Evolutionary conservation across 1,284 basidiomycete species (phyloP).

Genomic region (Schizopora paradoxa): DNA sequence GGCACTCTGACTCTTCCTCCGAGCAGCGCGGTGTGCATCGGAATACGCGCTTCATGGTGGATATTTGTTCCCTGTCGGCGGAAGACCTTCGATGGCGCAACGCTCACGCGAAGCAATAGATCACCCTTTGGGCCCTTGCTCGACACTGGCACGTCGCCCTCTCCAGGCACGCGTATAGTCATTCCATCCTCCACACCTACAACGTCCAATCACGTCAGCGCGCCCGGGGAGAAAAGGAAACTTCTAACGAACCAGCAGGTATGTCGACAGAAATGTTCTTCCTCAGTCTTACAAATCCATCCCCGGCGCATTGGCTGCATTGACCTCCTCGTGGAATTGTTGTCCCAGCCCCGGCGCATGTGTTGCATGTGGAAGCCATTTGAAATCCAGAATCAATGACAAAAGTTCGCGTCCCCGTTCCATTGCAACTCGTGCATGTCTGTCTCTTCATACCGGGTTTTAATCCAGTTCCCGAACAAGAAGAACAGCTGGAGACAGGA

Average conservation of each 20-base stretch:
- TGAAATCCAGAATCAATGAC: constrained; percentile 94
- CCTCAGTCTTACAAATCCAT: constrained; percentile 82
- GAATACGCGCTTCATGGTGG: constrained; percentile 88
- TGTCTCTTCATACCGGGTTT: constrained; percentile 83
- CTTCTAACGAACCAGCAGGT: constrained; percentile 62
- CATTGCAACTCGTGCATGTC: constrained; percentile 79
- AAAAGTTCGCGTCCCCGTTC: constrained; percentile 86
- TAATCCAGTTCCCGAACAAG: constrained; percentile 85
- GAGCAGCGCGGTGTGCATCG: constrained; percentile 87
- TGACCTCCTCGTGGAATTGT: constrained; percentile 75
- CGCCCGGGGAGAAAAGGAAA: constrained; percentile 12
- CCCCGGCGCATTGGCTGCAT: constrained; percentile 80
- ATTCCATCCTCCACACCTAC: constrained; percentile 95
- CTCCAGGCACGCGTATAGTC: constrained; percentile 79
- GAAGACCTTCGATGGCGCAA: constrained; percentile 82
- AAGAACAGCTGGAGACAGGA: constrained; percentile 79
- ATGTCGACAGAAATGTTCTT: constrained; percentile 83
- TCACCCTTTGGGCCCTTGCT: constrained; percentile 80
- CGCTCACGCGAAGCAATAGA: constrained; percentile 83
- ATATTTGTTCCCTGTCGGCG: constrained; percentile 89
- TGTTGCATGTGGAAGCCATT: constrained; percentile 89
- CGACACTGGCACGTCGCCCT: constrained; percentile 82
- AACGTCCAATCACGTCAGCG: constrained; percentile 20
- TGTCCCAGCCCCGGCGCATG: constrained; percentile 82
- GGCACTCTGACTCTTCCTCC: constrained; percentile 92